Base-by-base conservation (phyloP, 352 stramenopile genomes). In the Blastocystis sp. region DNA sequence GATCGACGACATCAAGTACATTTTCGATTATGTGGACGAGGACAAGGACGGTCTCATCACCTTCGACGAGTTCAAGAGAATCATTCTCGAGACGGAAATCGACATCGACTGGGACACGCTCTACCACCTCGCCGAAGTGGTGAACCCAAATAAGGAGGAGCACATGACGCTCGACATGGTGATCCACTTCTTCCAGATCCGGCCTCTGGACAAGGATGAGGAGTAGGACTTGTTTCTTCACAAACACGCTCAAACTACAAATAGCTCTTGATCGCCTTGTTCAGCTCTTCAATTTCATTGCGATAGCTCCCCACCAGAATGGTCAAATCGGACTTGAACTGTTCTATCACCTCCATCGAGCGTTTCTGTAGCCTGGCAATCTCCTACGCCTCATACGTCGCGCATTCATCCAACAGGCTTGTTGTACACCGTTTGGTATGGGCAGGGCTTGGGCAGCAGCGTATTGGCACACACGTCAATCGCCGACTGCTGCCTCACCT, bases 41-140 rank as follows among this genome's bases (percentile, higher is more conserved):
- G 69, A 79, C 38, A 79, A 79, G 69, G 69, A 79, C 52, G 69
- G 69, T 64, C 23, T 79, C 41, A 79, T 79, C 62, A 60, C 69
- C 9, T 79, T 79, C 38, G 69, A 79, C 23, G 69, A 79, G 69
- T 53, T 79, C 11, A 45, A 53, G 45, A 61, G 62, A 79, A 79
- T 79, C 40, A n/a, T 79, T 17, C 40, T 79, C 23, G 69, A 79
- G 45, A 45, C 69, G 40, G 69, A 79, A 14, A 62, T 79, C 53
- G n/a, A 79, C 17, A 79, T 79, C 28, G 69, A 79, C 38, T 79
- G 61, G 61, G 69, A 79, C 62, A 41, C 43, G 23, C 53, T 79
- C 38, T 61, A 23, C 52, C n/a, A 64, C 43, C 38, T 79, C 14
- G 7, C 62, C 43, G 69, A 79, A 17, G 14, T 34, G 23, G 38